phyloP scores from a whole-genome alignment of 176 grass and related monocot species.

The Paspalum notatum region DNA sequence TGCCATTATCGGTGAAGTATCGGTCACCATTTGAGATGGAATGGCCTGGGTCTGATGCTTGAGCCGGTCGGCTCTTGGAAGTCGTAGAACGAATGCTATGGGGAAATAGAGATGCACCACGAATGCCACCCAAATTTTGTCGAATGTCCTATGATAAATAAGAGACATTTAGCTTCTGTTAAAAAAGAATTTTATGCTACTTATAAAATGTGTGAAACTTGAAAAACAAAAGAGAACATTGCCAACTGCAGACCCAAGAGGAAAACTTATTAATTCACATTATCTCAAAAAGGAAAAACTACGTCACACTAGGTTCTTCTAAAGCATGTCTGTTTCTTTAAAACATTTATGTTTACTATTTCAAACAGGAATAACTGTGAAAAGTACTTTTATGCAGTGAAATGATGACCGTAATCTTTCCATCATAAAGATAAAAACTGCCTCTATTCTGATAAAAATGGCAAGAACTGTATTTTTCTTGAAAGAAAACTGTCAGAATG shows the following conservation, averaged over 20 bases:
- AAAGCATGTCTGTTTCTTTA: constrained; percentile 14
- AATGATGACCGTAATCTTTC: neutral
- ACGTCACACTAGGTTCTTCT: constrained; percentile 18
- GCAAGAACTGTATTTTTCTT: neutral
- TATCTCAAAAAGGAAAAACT: neutral
- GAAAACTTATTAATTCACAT: neutral
- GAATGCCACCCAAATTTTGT: constrained; percentile 84
- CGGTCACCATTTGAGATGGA: constrained; percentile 45
- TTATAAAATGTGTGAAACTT: neutral
- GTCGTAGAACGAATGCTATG: constrained; percentile 82
- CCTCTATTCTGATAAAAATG: neutral
- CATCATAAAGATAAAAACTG: constrained; percentile 1
- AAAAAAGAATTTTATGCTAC: neutral
- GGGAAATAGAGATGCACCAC: constrained; percentile 77
- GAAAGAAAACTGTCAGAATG: neutral
- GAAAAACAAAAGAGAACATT: neutral
- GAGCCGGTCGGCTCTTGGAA: constrained; percentile 55
- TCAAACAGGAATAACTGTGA: constrained; percentile 1
- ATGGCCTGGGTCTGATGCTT: constrained; percentile 58
- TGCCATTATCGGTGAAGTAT: constrained; percentile 52
- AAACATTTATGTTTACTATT: neutral
- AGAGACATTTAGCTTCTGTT: constrained; percentile 24
- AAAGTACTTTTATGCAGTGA: constrained; percentile 14
- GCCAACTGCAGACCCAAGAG: constrained; percentile 8
- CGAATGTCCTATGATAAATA: constrained; percentile 76